Evolutionary conservation across 345 rosid species (phyloP), one percentile per base, ranked within the genome.

Genomic region (Leavenworthia alabamica): DNA sequence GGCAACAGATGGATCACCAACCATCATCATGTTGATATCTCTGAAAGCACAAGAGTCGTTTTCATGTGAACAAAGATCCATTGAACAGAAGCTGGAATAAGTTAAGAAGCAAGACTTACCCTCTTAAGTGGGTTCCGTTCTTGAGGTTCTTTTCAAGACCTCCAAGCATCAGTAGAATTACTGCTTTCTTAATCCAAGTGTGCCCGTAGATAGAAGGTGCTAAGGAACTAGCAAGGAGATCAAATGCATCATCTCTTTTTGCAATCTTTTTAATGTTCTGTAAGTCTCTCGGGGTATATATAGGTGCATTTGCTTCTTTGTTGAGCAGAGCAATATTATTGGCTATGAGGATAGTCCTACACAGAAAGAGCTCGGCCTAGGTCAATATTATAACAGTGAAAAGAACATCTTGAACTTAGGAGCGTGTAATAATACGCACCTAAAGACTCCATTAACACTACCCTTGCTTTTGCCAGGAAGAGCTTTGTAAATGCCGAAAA

Each of bases 21-120:
- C 97, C 99, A 93, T 93, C 99, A 93, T 89, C 99, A 93, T 89
- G 75, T 93, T 93, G 64, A 93, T 83, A 64, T 93, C 99, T 78
- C 99, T 93, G 44, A 53, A 63, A 80, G 44, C 14, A 60, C 5
- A 60, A 60, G 8, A 6, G 16, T 45, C 23, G 1, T 44, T 19
- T 42, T 44, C 13, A 47, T 22, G 16, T n/a, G 20, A 35, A 44
- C 7, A 44, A 44, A 33, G 20, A 45, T n/a, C 12, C 3, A 19
- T 26, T 48, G 36, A 26, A 60, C 16, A 3, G 45, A 40, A 23
- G 14, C 39, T 62, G 24, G 24, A 23, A 46, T 48, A 6, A 0
- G 35, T 13, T 26, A 9, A 3, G 14, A 23, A 56, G 35, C 31
- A 64, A 24, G 56, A 42, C 20, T 82, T 59, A 87, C 99, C 99